These are phyloP conservation scores for Melastoma candidum DNA, from an alignment of 441 rosid species.

Conservation along the genomic window DNA sequence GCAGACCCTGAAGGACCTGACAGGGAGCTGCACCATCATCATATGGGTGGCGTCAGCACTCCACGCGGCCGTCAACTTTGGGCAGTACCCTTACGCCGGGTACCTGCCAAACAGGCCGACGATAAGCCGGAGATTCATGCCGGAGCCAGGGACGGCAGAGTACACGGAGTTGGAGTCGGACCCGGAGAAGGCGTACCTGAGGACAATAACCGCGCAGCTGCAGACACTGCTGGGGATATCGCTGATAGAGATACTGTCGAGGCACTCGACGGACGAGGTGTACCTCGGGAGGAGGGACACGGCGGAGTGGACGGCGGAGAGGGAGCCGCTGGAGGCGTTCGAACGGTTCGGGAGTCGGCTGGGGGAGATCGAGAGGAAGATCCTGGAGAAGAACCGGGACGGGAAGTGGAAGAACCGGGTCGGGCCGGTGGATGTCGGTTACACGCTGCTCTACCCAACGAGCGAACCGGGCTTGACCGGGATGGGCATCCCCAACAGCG, in stretches of 20 bases:
- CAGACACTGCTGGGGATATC: slow-evolving; percentile 21
- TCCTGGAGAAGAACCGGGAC: slow-evolving; percentile 43
- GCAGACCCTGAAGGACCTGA: slow-evolving; percentile 11
- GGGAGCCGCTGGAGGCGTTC: slow-evolving; percentile 21
- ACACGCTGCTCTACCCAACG: slow-evolving; percentile 59
- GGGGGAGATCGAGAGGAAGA: slow-evolving; percentile 40
- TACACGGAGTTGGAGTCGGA: slow-evolving; percentile 18
- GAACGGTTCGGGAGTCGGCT: slow-evolving; percentile 43
- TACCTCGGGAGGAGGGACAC: slow-evolving; percentile 16
- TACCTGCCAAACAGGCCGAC: slow-evolving; percentile 18
- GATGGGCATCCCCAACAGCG: no score
- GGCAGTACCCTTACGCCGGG: slow-evolving; percentile 17
- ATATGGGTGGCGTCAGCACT: slow-evolving; percentile 15
- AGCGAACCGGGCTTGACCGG: slow-evolving; percentile 17
- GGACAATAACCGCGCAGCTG: slow-evolving; percentile 21
- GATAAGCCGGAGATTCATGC: slow-evolving; percentile 16
- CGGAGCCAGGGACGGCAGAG: slow-evolving; percentile 11
- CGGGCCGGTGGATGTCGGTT: slow-evolving; percentile 72
- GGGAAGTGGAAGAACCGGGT: slow-evolving; percentile 50
- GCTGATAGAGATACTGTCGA: slow-evolving; percentile 25
- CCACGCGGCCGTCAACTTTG: slow-evolving; percentile 17
- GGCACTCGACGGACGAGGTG: slow-evolving; percentile 3
- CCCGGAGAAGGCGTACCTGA: slow-evolving; percentile 25
- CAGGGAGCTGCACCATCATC: slow-evolving; percentile 12
- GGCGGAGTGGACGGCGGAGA: slow-evolving; percentile 13